A percentile compares a stretch with the other conserved stretches of the same genome.
phyloP scores from a whole-genome alignment of 2,329 filamentous ascomycete genomes.

The Colletotrichum sidae region DNA sequence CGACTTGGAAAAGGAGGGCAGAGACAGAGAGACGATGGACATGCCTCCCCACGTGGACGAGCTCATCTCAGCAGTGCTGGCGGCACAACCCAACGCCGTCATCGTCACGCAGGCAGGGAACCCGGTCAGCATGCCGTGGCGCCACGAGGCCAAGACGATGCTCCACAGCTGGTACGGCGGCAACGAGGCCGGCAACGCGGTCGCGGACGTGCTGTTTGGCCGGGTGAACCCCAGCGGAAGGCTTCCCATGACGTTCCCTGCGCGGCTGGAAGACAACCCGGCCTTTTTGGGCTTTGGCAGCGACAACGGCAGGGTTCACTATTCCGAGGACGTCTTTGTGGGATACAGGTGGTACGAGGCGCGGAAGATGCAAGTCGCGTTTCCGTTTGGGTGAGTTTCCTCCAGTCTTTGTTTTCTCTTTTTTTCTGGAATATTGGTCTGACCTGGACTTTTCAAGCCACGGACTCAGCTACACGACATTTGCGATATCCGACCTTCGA shows the following conservation, averaged over 20 bases:
- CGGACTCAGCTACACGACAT: conserved; percentile 77
- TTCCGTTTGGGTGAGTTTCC: conserved; percentile 66
- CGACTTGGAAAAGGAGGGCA: conserved; percentile 79
- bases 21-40: conserved; percentile 78
- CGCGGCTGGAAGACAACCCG: conserved; percentile 73
- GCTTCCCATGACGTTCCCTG: conserved; percentile 77
- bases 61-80: conserved; percentile 73
- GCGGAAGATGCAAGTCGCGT: conserved; percentile 66
- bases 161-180: conserved; percentile 82
- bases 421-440: not conserved
- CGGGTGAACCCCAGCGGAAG: conserved; percentile 79
- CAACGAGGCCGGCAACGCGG: conserved; percentile 79
- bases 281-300: conserved; percentile 74
- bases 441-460: conserved; percentile 53
- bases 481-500: conserved; percentile 59
- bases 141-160: conserved; percentile 61
- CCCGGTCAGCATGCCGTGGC: conserved; percentile 73
- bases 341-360: conserved; percentile 80
- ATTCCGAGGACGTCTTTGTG: conserved; percentile 79
- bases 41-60: conserved; percentile 75
- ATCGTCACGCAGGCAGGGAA: conserved; percentile 79
- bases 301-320: conserved; percentile 73
- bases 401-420: too few species aligned
- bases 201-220: conserved; percentile 77
- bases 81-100: conserved; percentile 71